Percentiles rank a stretch among this genome's conserved stretches.
Evolutionary conservation across 2,329 filamentous ascomycete genomes (phyloP).

Genomic region (Boeremia lycopersici): DNA sequence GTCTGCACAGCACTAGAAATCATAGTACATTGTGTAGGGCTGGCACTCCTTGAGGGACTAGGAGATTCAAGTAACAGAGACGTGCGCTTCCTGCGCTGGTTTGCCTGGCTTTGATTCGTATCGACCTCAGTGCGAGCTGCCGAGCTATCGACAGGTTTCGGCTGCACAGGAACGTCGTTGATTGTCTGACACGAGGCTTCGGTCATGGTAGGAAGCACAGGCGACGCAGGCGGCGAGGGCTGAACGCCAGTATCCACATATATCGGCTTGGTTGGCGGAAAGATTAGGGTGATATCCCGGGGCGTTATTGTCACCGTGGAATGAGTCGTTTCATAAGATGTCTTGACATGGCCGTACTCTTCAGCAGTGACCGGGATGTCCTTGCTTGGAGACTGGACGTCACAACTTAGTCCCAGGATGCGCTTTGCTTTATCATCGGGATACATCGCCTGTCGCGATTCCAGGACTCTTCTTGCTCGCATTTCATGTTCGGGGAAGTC

Average conservation of each 20-base stretch:
- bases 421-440: slow-evolving; percentile 55
- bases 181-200: slow-evolving; percentile 31
- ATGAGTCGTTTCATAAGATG: slow-evolving; percentile 26
- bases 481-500: slow-evolving; percentile 56
- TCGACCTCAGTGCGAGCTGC: slow-evolving; percentile 59
- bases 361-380: slow-evolving; percentile 27
- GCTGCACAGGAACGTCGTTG: slow-evolving; percentile 26
- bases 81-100: slow-evolving; percentile 74
- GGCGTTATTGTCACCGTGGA: slow-evolving; percentile 33
- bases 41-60: slow-evolving; percentile 19
- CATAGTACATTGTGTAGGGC: slow-evolving; percentile 53
- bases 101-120: slow-evolving; percentile 73
- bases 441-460: slow-evolving; percentile 50
- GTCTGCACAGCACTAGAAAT: slow-evolving; percentile 71
- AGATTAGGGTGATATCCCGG: slow-evolving; percentile 38
- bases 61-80: slow-evolving; percentile 40
- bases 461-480: slow-evolving; percentile 46
- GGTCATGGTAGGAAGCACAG: slow-evolving; percentile 50
- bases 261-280: slow-evolving; percentile 46
- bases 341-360: slow-evolving; percentile 34
- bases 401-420: slow-evolving; percentile 49
- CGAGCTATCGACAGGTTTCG: slow-evolving; percentile 32
- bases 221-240: slow-evolving; percentile 82
- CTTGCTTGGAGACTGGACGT: slow-evolving; percentile 31
- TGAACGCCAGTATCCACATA: slow-evolving; percentile 82